These are phyloP conservation scores for Magnaporthales sp. DNA, from an alignment of 2,329 filamentous ascomycete genomes.

Conservation along the genomic window DNA sequence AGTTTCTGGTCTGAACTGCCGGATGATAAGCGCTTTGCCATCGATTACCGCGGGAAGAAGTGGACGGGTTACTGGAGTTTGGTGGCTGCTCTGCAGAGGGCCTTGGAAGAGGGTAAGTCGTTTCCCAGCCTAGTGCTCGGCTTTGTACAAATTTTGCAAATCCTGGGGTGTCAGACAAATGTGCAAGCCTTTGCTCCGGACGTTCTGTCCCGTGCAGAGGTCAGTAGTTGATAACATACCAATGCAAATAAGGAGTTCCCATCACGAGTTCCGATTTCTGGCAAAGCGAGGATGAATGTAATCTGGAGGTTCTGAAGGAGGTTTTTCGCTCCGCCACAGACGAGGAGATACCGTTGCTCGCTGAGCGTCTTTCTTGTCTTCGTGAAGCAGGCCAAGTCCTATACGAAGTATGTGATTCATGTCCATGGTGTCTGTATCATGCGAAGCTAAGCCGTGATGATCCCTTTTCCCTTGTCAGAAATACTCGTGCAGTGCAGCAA, in stretches of 20 bases:
- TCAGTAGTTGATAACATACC: slow-evolving; percentile 9
- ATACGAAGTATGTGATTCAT: slow-evolving; percentile 50
- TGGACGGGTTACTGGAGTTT: slow-evolving; percentile 98
- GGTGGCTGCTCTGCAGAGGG: slow-evolving; percentile 78
- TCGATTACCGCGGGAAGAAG: slow-evolving; percentile 69
- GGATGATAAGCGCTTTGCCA: slow-evolving; percentile 66
- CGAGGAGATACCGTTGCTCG: slow-evolving; percentile 78
- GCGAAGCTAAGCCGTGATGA: not conserved
- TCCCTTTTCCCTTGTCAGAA: slow-evolving; percentile 37
- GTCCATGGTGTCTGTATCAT: not conserved
- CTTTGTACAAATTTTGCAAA: not conserved
- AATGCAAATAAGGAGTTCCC: slow-evolving; percentile 53
- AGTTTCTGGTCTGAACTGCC: slow-evolving; percentile 81
- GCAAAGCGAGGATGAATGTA: slow-evolving; percentile 68
- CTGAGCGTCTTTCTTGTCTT: slow-evolving; percentile 69
- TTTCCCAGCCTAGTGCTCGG: not conserved
- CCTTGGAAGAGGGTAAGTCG: slow-evolving; percentile 69
- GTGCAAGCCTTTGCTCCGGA: not conserved
- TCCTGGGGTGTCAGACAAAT: not conserved
- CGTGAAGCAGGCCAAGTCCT: slow-evolving; percentile 77
- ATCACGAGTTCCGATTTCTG: slow-evolving; percentile 87
- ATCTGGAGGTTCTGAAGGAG: slow-evolving; percentile 61
- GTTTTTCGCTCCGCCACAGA: slow-evolving; percentile 82
- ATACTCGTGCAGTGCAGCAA: slow-evolving; percentile 66
- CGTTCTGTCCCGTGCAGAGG: not conserved